Conservation (phyloP, 176 grass and related monocot species). For the Carex littledalei region DNA sequence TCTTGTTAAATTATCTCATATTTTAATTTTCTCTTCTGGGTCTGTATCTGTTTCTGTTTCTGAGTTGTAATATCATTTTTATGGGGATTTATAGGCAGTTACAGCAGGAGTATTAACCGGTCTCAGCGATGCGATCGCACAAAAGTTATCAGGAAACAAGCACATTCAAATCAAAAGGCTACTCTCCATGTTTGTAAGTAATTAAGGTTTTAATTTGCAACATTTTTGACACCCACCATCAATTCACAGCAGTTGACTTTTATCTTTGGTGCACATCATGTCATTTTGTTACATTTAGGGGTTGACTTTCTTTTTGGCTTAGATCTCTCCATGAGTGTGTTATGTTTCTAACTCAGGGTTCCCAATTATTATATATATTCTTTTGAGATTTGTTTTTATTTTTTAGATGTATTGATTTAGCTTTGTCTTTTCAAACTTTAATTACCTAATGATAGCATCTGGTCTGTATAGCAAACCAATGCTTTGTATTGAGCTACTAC, state of each 20-base stretch:
- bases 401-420: not conserved
- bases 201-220: not conserved
- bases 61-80: not conserved
- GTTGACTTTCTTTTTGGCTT: slow-evolving; percentile 9
- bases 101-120: slow-evolving; percentile 34
- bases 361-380: not conserved
- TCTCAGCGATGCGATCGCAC: slow-evolving; percentile 35
- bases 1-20: not conserved
- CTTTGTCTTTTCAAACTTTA: not conserved
- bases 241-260: slow-evolving; percentile 6
- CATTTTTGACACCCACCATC: not conserved
- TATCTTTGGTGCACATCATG: not conserved
- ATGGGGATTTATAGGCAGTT: slow-evolving; percentile 26
- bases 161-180: slow-evolving; percentile 40
- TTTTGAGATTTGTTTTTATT: not conserved
- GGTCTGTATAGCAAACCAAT: not conserved
- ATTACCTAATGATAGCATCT: not conserved
- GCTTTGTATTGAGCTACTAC: not conserved
- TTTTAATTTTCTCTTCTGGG: not conserved
- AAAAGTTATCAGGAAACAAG: slow-evolving; percentile 36
- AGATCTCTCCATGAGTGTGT: not conserved
- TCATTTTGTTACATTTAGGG: not conserved
- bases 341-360: not conserved
- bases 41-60: not conserved
- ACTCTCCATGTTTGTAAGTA: slow-evolving; percentile 37